phyloP scores from a whole-genome alignment of 352 stramenopile genomes.

The Phytophthora megakarya region DNA sequence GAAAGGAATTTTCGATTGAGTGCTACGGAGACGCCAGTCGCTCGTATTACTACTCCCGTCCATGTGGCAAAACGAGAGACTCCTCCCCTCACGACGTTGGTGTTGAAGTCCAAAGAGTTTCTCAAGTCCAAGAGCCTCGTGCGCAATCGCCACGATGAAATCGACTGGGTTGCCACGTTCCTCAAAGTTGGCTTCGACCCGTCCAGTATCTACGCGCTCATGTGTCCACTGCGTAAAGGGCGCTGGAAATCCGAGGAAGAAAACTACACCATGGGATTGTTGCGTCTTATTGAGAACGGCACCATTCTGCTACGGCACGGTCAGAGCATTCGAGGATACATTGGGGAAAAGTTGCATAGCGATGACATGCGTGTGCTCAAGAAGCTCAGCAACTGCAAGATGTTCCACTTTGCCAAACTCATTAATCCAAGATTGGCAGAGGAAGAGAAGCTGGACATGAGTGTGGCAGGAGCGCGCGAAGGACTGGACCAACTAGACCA shows the following conservation, averaged over 20 bases:
- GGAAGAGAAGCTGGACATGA: constrained; percentile 58
- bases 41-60: not conserved
- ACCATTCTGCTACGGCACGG: constrained; percentile 62
- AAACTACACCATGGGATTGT: constrained; percentile 69
- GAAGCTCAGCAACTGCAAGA: constrained; percentile 85
- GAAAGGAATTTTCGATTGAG: not conserved
- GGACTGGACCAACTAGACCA: constrained; percentile 49
- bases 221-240: constrained; percentile 76
- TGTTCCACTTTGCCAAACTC: constrained; percentile 71
- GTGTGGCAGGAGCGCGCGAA: constrained; percentile 31
- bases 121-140: constrained; percentile 62
- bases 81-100: constrained; percentile 53
- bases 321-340: constrained; percentile 73
- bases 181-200: constrained; percentile 73
- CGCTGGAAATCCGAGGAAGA: constrained; percentile 80
- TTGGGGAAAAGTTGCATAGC: constrained; percentile 79
- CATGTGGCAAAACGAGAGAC: constrained; percentile 28
- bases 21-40: not conserved
- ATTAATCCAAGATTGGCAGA: constrained; percentile 67
- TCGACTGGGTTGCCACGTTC: constrained; percentile 81
- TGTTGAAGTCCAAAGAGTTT: constrained; percentile 75
- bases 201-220: constrained; percentile 75
- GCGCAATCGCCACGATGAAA: constrained; percentile 75
- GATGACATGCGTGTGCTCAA: constrained; percentile 87
- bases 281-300: constrained; percentile 68